A percentile compares a stretch with the other conserved stretches of the same genome.
These are phyloP conservation scores for Eutrema japonicum DNA, from an alignment of 345 rosid genomes.

Conservation along the genomic window DNA sequence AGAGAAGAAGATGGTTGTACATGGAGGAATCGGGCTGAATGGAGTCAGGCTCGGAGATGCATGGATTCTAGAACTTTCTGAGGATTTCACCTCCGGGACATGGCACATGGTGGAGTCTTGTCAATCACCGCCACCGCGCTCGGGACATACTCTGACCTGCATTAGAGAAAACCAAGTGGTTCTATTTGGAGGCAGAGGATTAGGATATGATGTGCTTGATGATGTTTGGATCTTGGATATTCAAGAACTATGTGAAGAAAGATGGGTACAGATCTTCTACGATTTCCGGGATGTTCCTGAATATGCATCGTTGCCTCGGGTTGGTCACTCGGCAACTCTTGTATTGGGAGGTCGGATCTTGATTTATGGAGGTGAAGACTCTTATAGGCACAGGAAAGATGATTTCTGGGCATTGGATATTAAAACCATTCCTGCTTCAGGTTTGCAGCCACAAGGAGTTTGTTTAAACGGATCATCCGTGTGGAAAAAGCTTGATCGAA, in stretches of 20 bases:
- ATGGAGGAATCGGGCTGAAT: constrained; percentile 78
- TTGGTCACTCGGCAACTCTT: constrained; percentile 88
- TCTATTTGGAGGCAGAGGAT: constrained; percentile 92
- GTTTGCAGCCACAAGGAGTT: constrained; percentile 46
- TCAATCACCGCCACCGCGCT: constrained; percentile 83
- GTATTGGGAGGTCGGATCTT: constrained; percentile 75
- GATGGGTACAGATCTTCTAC: constrained; percentile 70
- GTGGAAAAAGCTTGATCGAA: constrained; percentile 67
- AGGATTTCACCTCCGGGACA: constrained; percentile 57
- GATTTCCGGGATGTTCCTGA: constrained; percentile 58
- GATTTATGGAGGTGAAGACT: constrained; percentile 93
- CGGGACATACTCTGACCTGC: constrained; percentile 89
- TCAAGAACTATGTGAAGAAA: constrained; percentile 46
- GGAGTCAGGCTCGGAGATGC: constrained; percentile 82
- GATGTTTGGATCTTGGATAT: constrained; percentile 83
- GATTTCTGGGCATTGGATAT: constrained; percentile 87
- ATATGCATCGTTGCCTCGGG: constrained; percentile 73
- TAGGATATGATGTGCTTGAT: constrained; percentile 78
- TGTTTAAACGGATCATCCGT: constrained; percentile 43
- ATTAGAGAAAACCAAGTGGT: constrained; percentile 57
- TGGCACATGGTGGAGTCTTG: constrained; percentile 65
- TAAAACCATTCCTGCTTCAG: constrained; percentile 51
- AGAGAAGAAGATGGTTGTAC: constrained; percentile 70
- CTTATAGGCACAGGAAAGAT: constrained; percentile 73
- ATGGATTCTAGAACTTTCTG: constrained; percentile 81